These are phyloP conservation scores for Desmodesmus armatus DNA, from an alignment of 139 green algal species.

Conservation along the genomic window DNA sequence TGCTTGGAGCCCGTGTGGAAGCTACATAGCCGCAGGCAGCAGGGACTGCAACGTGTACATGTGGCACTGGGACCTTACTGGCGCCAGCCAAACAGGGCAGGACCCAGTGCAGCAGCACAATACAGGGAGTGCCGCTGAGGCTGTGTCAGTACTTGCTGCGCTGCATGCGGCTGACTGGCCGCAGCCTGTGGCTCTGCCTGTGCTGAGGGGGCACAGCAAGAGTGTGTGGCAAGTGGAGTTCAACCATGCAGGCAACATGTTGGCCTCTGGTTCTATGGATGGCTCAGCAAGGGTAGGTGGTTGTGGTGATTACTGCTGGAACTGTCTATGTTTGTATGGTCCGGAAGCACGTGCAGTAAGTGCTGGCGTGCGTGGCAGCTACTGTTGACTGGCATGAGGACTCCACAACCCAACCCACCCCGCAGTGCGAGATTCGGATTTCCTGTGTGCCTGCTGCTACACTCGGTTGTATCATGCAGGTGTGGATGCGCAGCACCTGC, in stretches of 20 bases:
- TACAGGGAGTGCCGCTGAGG: not conserved
- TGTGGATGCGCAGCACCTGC: too few relatives aligned
- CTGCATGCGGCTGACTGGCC: conserved; percentile 18
- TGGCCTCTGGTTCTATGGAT: conserved; percentile 82
- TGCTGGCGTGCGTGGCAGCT: too few relatives aligned
- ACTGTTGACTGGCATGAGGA: too few relatives aligned
- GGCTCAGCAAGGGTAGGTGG: conserved; percentile 71
- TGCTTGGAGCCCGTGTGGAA: conserved; percentile 70
- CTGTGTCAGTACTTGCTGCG: conserved; percentile 4
- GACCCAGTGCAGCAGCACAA: not conserved
- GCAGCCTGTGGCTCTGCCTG: conserved; percentile 18
- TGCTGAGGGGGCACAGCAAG: conserved; percentile 68
- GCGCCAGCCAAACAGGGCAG: conserved; percentile 2
- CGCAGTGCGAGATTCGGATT: too few relatives aligned
- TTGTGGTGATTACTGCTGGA: not conserved
- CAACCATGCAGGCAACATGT: conserved; percentile 60
- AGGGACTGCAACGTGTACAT: conserved; percentile 73
- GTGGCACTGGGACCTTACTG: conserved; percentile 72
- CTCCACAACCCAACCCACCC: too few relatives aligned
- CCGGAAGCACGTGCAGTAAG: too few relatives aligned
- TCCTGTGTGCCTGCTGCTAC: too few relatives aligned
- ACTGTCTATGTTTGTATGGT: not conserved
- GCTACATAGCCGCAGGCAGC: conserved; percentile 73
- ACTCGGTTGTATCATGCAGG: too few relatives aligned
- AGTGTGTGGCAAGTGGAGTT: conserved; percentile 79